Conservation (phyloP, 2,329 filamentous ascomycete genomes). For the Alternaria panax region DNA sequence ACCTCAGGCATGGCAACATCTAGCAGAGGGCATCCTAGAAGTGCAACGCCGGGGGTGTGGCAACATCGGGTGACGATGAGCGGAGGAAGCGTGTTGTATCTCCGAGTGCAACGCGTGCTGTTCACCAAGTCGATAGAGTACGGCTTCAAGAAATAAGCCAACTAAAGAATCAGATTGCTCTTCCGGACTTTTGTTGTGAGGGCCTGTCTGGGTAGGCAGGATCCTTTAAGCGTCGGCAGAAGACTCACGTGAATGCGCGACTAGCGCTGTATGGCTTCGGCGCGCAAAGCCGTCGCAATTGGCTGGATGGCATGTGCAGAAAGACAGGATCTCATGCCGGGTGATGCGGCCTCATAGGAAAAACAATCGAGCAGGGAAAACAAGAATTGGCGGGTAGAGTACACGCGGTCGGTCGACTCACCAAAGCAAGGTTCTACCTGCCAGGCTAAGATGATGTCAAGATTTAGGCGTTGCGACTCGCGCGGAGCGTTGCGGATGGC, state of each 20-base stretch:
- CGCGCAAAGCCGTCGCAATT: conserved; percentile 2
- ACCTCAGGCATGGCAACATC: too few species aligned
- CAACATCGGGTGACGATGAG: too few species aligned
- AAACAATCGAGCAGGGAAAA: background rate
- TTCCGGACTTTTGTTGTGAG: too few species aligned
- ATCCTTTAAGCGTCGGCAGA: too few species aligned
- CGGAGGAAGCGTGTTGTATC: too few species aligned
- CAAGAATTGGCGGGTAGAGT: background rate
- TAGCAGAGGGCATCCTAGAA: too few species aligned
- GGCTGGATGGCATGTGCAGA: background rate
- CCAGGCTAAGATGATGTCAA: conserved; percentile 3
- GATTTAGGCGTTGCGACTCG: conserved; percentile 4
- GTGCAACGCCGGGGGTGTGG: too few species aligned
- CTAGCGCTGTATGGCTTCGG: conserved; percentile 12
- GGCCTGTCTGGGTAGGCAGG: too few species aligned
- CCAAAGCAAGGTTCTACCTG: background rate
- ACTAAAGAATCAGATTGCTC: too few species aligned
- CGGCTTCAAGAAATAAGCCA: too few species aligned
- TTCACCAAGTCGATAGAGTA: too few species aligned
- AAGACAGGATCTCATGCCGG: background rate
- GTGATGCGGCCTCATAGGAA: background rate
- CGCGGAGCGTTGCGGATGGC: conserved; percentile 8
- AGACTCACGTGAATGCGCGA: conserved; percentile 15
- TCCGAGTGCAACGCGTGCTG: too few species aligned
- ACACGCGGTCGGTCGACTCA: background rate